Percentiles rank a stretch among this genome's conserved stretches.
Evolutionary conservation across 1,284 basidiomycete genomes (phyloP).

Genomic region (Trametes hirsuta): DNA sequence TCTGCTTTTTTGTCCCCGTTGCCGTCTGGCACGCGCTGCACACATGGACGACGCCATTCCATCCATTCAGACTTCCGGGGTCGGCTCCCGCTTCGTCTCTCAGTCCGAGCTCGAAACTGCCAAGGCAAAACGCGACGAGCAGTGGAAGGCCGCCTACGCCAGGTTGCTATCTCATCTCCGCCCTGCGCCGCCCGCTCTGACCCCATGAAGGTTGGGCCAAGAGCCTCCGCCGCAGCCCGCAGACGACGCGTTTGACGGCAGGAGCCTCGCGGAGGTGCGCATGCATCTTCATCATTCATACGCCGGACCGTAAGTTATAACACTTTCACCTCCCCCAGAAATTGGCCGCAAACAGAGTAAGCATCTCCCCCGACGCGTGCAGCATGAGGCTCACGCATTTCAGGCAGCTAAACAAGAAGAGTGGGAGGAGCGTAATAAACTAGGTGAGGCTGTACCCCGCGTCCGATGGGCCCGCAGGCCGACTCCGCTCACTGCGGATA

Average conservation of each 20-base stretch:
- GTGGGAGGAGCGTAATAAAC: slow-evolving; percentile 92
- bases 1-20: not conserved
- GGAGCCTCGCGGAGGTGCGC: slow-evolving; percentile 88
- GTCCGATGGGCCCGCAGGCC: not conserved
- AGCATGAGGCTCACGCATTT: slow-evolving; percentile 28
- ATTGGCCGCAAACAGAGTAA: slow-evolving; percentile 81
- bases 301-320: slow-evolving; percentile 13
- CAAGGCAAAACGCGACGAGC: slow-evolving; percentile 75
- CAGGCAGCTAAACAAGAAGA: slow-evolving; percentile 90
- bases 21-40: not conserved
- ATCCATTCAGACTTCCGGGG: slow-evolving; percentile 64
- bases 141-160: slow-evolving; percentile 93
- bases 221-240: slow-evolving; percentile 81
- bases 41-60: slow-evolving; percentile 54
- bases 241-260: slow-evolving; percentile 82
- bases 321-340: slow-evolving; percentile 49
- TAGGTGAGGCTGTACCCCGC: slow-evolving; percentile 43
- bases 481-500: slow-evolving; percentile 12
- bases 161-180: slow-evolving; percentile 48
- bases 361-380: slow-evolving; percentile 27
- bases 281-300: slow-evolving; percentile 38
- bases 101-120: slow-evolving; percentile 82
- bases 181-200: slow-evolving; percentile 21
- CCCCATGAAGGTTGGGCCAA: slow-evolving; percentile 70
- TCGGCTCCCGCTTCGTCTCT: slow-evolving; percentile 80